Base-by-base conservation (phyloP, 371 early-diverging fungal genomes). In the Modicella reniformis region DNA sequence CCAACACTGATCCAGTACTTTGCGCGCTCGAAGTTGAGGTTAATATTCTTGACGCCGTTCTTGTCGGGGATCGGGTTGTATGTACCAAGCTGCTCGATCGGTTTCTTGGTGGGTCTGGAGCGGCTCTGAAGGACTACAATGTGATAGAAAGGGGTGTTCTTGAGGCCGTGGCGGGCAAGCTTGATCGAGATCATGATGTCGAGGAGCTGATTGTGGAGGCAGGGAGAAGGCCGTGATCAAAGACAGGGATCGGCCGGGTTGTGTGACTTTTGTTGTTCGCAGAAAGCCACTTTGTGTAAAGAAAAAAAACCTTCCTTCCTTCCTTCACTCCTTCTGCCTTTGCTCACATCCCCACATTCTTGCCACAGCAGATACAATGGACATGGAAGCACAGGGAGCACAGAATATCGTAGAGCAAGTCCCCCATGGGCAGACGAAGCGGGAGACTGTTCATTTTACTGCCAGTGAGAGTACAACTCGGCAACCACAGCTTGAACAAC, bases 1-100 rank as follows among this genome's bases (percentile, higher is more conserved):
- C 98, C 98, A 15, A 92, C 94, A 15, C 92, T 91, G 61, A 98
- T 84, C 99, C 99, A 98, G 83, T 97, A 95, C 81, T 97, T 96
- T 72, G 93, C 92, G 53, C 98, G 90, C 58, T 92, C 94, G 75
- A 92, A 87, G 80, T 97, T 91, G 59, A 97, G 84, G 34, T 91
- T 89, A 67, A 98, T 83, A 64, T 92, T 89, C 82, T 98, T 98
- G 71, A 88, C 82, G 63, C 92, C 92, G 17, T 88, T 74, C 25
- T 68, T 72, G 72, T 91, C 87, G 29, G 97, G 94, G 62, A 93
- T 84, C 33, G 98, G 97, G 81, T 93, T 92, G 84, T 92, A 98
- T 30, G 93, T 91, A 62, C 99, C 99, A 37, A 98, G 84, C 70
- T 91, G 85, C 81, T 97, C 99, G 47, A 98, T 85, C 59, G 92